Conservation (phyloP, 345 rosid genomes). For the Combretum micranthum region DNA sequence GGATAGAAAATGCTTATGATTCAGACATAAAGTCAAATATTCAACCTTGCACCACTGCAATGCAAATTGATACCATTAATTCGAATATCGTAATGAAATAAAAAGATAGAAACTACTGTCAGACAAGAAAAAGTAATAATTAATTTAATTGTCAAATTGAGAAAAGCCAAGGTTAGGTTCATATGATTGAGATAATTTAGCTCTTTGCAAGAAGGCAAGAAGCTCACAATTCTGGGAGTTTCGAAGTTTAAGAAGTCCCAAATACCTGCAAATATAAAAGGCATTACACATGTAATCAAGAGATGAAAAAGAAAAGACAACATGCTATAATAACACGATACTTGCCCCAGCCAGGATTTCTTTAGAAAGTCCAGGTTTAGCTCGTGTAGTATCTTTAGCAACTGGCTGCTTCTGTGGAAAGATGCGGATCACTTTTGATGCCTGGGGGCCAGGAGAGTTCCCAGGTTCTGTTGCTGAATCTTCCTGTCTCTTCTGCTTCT, state of each 20-base stretch:
- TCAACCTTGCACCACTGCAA: too few relatives aligned
- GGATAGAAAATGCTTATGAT: too few relatives aligned
- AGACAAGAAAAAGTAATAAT: too few relatives aligned
- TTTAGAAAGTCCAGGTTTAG: slow-evolving; percentile 54
- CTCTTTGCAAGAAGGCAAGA: too few relatives aligned
- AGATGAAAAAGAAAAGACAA: not conserved
- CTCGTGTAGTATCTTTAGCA: slow-evolving; percentile 28
- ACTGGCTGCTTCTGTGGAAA: slow-evolving; percentile 71
- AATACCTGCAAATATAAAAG: slow-evolving; percentile 37
- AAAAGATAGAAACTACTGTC: too few relatives aligned
- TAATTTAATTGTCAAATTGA: too few relatives aligned
- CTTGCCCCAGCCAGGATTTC: slow-evolving; percentile 70
- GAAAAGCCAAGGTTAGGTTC: too few relatives aligned
- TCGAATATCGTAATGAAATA: too few relatives aligned
- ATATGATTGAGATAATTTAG: too few relatives aligned
- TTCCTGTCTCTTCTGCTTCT: slow-evolving; percentile 63
- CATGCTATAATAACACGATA: slow-evolving; percentile 1
- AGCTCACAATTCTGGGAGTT: too few relatives aligned
- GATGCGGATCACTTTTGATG: slow-evolving; percentile 40
- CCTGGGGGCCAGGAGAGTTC: slow-evolving; percentile 23
- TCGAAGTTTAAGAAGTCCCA: slow-evolving; percentile 22
- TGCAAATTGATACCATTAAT: too few relatives aligned
- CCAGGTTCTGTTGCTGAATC: slow-evolving; percentile 29
- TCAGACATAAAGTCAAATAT: too few relatives aligned
- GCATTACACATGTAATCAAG: slow-evolving; percentile 1